These are phyloP conservation scores for Przewalskia tangutica DNA, from an alignment of 257 asterid species.

Conservation along the genomic window DNA sequence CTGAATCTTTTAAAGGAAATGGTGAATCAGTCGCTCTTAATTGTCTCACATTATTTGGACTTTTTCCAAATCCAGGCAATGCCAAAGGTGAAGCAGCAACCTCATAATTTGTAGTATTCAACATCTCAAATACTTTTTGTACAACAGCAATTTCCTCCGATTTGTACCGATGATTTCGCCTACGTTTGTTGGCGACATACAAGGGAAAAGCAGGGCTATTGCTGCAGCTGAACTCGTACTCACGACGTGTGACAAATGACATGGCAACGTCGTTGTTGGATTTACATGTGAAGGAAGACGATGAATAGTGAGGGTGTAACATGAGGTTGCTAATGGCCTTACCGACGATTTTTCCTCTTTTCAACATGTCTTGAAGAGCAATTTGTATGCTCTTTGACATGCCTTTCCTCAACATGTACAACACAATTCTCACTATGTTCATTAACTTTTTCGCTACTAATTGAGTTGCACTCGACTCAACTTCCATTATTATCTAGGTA, in stretches of 20 bases:
- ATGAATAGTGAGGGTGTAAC: slow-evolving; percentile 14
- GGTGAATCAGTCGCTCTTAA: slow-evolving; percentile 40
- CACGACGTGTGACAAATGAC: slow-evolving; percentile 21
- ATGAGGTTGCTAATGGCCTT: slow-evolving; percentile 28
- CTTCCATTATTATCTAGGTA: slow-evolving; percentile 5
- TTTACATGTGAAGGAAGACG: slow-evolving; percentile 17
- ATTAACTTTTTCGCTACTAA: slow-evolving; percentile 17
- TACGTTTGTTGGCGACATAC: slow-evolving; percentile 12
- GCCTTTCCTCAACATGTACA: slow-evolving; percentile 32
- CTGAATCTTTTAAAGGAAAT: slow-evolving; percentile 25
- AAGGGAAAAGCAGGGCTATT: slow-evolving; percentile 16
- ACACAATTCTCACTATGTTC: slow-evolving; percentile 16
- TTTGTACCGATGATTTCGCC: not conserved
- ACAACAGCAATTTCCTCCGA: not conserved
- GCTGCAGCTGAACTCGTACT: slow-evolving; percentile 42
- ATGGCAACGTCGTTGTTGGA: slow-evolving; percentile 14
- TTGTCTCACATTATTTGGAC: slow-evolving; percentile 29
- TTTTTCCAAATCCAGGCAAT: slow-evolving; percentile 32
- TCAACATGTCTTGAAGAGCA: slow-evolving; percentile 16
- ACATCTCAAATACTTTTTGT: slow-evolving; percentile 8
- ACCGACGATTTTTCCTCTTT: slow-evolving; percentile 23
- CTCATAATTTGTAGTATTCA: slow-evolving; percentile 6
- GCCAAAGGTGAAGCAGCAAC: slow-evolving; percentile 3
- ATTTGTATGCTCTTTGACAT: slow-evolving; percentile 18
- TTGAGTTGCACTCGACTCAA: slow-evolving; percentile 15